A percentile compares a stretch with the other conserved stretches of the same genome.
These are phyloP conservation scores for Aspergillus haitiensis DNA, from an alignment of 495 filamentous ascomycete genomes.

Conservation along the genomic window DNA sequence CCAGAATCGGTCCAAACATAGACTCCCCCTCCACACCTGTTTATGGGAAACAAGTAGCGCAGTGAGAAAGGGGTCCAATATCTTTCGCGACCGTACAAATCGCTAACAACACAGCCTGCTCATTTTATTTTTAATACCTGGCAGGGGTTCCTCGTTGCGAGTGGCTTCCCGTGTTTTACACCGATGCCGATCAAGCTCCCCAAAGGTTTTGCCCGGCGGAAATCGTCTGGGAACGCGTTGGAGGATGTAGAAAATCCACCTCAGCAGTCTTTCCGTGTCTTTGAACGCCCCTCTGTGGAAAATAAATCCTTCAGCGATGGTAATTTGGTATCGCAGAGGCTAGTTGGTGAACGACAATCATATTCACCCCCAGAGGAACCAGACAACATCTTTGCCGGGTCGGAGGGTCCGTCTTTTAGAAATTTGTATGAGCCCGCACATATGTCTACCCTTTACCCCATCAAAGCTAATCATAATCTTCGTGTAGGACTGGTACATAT, in stretches of 20 bases:
- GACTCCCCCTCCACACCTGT: slow-evolving; percentile 12
- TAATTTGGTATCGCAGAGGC: slow-evolving; percentile 42
- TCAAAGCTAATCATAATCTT: slow-evolving; percentile 43
- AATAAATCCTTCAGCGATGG: slow-evolving; percentile 53
- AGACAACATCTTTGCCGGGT: slow-evolving; percentile 44
- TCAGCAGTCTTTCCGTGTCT: slow-evolving; percentile 60
- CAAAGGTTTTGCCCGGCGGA: slow-evolving; percentile 63
- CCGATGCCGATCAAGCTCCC: slow-evolving; percentile 70
- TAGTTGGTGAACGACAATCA: slow-evolving; percentile 40
- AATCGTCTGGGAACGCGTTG: slow-evolving; percentile 64
- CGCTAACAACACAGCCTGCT: slow-evolving; percentile 18
- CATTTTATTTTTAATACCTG: slow-evolving; percentile 4
- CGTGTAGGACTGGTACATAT: slow-evolving; percentile 62
- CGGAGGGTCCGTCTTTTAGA: slow-evolving; percentile 35
- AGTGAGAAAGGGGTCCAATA: slow-evolving; percentile 11
- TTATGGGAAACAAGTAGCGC: slow-evolving; percentile 24
- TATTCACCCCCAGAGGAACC: slow-evolving; percentile 56
- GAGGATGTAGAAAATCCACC: slow-evolving; percentile 54
- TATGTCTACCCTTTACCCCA: slow-evolving; percentile 19
- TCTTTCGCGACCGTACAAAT: slow-evolving; percentile 12
- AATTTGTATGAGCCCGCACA: slow-evolving; percentile 42
- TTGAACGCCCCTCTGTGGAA: slow-evolving; percentile 52
- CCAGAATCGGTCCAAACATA: slow-evolving; percentile 22
- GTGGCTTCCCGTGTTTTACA: slow-evolving; percentile 16
- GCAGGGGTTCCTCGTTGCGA: slow-evolving; percentile 21